Percentiles rank a stretch among this genome's conserved stretches.
Conservation (phyloP, 352 stramenopile species). For the Pythium insidiosum region DNA sequence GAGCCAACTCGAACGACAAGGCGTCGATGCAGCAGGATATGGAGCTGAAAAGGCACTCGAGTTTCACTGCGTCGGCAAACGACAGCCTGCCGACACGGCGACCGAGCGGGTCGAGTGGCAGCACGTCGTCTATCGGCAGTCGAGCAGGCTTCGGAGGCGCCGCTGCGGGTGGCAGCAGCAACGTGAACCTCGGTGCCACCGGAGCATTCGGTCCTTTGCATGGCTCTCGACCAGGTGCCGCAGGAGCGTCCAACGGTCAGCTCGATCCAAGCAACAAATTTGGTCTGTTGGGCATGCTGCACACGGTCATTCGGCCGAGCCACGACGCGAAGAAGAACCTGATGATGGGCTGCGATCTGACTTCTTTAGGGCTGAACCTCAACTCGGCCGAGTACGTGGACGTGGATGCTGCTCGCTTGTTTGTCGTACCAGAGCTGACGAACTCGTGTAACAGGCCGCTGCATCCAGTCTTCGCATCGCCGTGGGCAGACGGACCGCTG, state of each 20-base stretch:
- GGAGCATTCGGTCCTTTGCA: conserved; percentile 56
- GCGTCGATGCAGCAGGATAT: conserved; percentile 23
- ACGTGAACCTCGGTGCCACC: conserved; percentile 39
- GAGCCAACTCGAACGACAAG: conserved; percentile 37
- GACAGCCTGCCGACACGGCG: conserved; percentile 51
- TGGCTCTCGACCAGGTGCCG: conserved; percentile 17
- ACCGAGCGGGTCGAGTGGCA: conserved; percentile 28
- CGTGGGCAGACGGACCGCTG: conserved; percentile 60
- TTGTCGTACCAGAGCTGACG: too few species aligned
- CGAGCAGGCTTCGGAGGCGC: conserved; percentile 12
- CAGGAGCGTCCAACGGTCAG: conserved; percentile 21
- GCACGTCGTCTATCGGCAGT: conserved; percentile 57
- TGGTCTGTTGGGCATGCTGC: conserved; percentile 72
- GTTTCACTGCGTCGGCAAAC: conserved; percentile 58
- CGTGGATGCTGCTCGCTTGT: too few species aligned
- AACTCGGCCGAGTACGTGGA: conserved; percentile 82
- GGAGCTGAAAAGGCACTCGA: conserved; percentile 59
- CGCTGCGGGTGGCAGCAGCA: conserved; percentile 9
- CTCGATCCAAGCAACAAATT: conserved; percentile 72
- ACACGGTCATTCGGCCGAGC: conserved; percentile 62
- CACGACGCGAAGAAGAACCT: conserved; percentile 70
- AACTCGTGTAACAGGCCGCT: too few species aligned
- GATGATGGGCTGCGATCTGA: conserved; percentile 73
- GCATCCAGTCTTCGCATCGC: conserved; percentile 76
- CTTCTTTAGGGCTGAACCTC: conserved; percentile 75